Conservation (phyloP, 164 flowering plant genomes). For the Piper betle region DNA sequence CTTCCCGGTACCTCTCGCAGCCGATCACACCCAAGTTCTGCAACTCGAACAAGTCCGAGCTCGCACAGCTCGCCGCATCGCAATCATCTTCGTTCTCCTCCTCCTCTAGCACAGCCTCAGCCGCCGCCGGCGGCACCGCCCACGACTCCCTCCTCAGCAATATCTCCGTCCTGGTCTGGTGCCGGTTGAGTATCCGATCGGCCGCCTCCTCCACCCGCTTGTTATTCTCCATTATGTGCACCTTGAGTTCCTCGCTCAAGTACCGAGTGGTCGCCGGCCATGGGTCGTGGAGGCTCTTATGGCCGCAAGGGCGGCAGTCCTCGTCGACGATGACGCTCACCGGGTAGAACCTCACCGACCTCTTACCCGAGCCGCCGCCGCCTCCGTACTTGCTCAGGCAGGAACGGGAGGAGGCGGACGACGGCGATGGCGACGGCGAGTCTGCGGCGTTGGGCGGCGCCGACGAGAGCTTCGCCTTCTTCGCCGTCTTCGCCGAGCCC, state of each 20-base stretch:
- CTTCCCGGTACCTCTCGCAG: conserved; percentile 52
- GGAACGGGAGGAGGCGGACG: too few species aligned
- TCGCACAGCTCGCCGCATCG: conserved; percentile 61
- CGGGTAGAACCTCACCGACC: conserved; percentile 74
- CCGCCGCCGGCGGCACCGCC: not conserved
- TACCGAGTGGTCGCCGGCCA: conserved; percentile 4
- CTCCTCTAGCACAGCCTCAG: conserved; percentile 1
- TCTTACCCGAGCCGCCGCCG: conserved; percentile 9
- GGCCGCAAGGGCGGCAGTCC: conserved; percentile 45
- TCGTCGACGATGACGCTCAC: conserved; percentile 59
- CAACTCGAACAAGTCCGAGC: conserved; percentile 90
- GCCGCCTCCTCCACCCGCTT: conserved; percentile 40
- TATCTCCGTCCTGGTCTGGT: conserved; percentile 19
- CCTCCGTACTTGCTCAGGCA: too few species aligned
- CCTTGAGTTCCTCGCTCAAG: conserved; percentile 16
- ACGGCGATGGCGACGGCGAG: too few species aligned
- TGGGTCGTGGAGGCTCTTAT: conserved; percentile 24
- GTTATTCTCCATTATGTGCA: conserved; percentile 26
- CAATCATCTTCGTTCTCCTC: conserved; percentile 47
- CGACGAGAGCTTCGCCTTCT: too few species aligned
- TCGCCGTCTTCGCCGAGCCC: too few species aligned
- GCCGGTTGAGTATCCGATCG: conserved; percentile 29
- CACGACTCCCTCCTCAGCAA: conserved; percentile 14
- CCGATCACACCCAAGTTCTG: conserved; percentile 61
- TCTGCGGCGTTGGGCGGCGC: too few species aligned